These are phyloP conservation scores for Pythium scleroteichum DNA, from an alignment of 352 stramenopile genomes.

Conservation along the genomic window DNA sequence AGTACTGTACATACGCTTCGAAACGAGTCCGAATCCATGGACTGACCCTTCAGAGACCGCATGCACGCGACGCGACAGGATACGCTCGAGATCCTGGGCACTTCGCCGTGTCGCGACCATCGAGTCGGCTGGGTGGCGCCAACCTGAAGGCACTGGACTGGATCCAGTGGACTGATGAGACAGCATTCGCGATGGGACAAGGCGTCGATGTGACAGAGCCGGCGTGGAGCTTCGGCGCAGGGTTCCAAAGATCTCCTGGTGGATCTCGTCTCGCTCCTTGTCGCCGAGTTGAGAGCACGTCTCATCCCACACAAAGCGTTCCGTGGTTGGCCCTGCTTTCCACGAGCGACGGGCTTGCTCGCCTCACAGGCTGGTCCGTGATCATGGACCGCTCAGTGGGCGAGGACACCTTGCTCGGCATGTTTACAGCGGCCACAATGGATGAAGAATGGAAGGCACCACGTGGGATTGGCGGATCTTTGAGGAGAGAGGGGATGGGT, in stretches of 20 bases:
- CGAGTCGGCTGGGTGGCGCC: not conserved
- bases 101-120: not conserved
- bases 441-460: conserved; percentile 7
- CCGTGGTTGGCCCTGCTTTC: not conserved
- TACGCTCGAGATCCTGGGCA: not conserved
- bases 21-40: too few relatives aligned
- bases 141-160: too few relatives aligned
- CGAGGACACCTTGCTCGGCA: too few relatives aligned
- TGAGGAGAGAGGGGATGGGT: conserved; percentile 10
- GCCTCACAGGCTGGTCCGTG: too few relatives aligned
- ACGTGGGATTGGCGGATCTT: conserved; percentile 13
- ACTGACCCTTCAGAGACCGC: too few relatives aligned
- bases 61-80: conserved; percentile 10
- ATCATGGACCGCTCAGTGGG: too few relatives aligned
- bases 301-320: not conserved
- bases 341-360: too few relatives aligned
- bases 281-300: not conserved
- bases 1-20: too few relatives aligned
- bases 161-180: too few relatives aligned
- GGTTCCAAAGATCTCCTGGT: conserved; percentile 15
- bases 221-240: not conserved
- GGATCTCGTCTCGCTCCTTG: conserved; percentile 4
- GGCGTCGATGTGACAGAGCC: conserved; percentile 1
- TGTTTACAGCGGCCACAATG: not conserved
- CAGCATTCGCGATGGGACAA: too few relatives aligned